Conservation (phyloP, 139 green algal species). For the Ettlia oleoabundans region DNA sequence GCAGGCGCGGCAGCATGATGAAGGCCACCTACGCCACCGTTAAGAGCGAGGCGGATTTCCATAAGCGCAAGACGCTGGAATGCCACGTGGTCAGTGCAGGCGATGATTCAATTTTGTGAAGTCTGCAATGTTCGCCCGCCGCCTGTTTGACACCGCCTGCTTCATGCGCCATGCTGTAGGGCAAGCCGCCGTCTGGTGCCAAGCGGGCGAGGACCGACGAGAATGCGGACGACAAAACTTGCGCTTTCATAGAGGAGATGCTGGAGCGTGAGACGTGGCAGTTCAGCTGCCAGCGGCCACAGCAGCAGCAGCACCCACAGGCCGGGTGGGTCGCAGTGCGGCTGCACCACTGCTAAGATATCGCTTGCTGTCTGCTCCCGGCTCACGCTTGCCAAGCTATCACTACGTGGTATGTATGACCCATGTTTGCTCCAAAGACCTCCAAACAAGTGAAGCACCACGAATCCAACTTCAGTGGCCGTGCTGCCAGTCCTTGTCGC, state of each 20-base stretch:
- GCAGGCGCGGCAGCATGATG: not conserved
- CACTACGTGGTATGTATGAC: not conserved
- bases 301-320: no score
- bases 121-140: not conserved
- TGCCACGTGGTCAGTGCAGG: not conserved
- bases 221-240: not conserved
- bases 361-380: not conserved
- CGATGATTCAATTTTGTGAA: no score
- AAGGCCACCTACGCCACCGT: not conserved
- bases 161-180: not conserved
- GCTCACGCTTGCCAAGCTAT: no score
- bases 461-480: not conserved
- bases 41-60: conserved; percentile 16
- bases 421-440: not conserved
- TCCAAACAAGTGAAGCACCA: no score
- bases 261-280: conserved; percentile 26
- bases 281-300: not conserved
- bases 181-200: not conserved
- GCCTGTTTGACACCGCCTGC: not conserved
- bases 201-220: conserved; percentile 15
- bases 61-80: conserved; percentile 22
- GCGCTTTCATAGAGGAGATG: not conserved
- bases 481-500: no score
- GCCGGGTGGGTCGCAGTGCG: not conserved
- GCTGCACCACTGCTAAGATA: no score